phyloP scores from a whole-genome alignment of 1,284 basidiomycete species.

The Trichosporon coremiiforme region DNA sequence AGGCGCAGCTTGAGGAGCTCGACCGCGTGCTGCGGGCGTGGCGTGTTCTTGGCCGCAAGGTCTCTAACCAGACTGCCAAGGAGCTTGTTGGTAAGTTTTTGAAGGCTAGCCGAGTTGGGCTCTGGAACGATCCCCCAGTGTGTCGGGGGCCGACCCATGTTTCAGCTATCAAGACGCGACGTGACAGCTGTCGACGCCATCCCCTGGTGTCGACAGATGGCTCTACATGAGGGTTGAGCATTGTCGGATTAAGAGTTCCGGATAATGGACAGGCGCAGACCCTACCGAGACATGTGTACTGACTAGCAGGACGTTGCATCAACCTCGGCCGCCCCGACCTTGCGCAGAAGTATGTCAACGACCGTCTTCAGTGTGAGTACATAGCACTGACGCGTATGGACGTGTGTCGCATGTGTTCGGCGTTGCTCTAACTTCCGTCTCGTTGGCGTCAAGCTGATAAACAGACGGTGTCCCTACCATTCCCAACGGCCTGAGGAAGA shows the following conservation, averaged over 20 bases:
- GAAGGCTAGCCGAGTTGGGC: neutral
- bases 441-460: neutral
- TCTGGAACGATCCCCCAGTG: neutral
- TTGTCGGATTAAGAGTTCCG: neutral
- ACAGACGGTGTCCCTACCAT: neutral
- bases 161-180: neutral
- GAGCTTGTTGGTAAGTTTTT: slow-evolving; percentile 33
- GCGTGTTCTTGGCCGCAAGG: slow-evolving; percentile 26
- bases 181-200: neutral
- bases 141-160: neutral
- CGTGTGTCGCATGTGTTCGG: neutral
- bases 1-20: slow-evolving; percentile 29
- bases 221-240: neutral
- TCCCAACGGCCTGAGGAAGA: neutral
- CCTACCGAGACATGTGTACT: neutral
- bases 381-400: neutral
- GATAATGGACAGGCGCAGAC: neutral
- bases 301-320: slow-evolving; percentile 32
- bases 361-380: slow-evolving; percentile 31
- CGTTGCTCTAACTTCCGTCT: neutral
- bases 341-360: slow-evolving; percentile 24
- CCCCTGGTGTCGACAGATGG: neutral
- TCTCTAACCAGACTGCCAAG: slow-evolving; percentile 32
- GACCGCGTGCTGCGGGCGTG: slow-evolving; percentile 27
- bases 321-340: slow-evolving; percentile 32